Conservation (phyloP, 208 protist genomes). For the Lotmaria passim region DNA sequence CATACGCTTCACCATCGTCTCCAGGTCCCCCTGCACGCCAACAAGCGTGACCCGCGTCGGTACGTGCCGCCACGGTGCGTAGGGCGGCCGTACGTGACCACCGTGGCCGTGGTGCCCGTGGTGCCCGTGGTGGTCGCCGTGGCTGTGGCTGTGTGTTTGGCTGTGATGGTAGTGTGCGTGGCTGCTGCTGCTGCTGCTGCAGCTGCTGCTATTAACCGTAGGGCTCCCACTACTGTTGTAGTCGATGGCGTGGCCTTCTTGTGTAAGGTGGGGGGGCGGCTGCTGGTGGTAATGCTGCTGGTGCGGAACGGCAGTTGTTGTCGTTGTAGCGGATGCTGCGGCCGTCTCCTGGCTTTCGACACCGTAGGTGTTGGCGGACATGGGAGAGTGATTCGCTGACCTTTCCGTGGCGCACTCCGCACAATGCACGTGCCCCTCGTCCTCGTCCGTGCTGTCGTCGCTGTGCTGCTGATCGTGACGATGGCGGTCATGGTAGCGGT, state of each 20-base stretch:
- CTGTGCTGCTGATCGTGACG: background rate
- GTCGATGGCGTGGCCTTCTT: too few relatives aligned
- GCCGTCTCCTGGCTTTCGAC: background rate
- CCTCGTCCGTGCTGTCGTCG: background rate
- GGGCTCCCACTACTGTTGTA: background rate
- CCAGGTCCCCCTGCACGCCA: slow-evolving; percentile 5
- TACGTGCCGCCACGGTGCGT: slow-evolving; percentile 4
- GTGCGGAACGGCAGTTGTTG: background rate
- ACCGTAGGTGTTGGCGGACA: slow-evolving; percentile 12
- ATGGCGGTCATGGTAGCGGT: background rate
- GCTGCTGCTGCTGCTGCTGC: background rate
- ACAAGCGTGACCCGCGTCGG: slow-evolving; percentile 22
- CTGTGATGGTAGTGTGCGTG: background rate
- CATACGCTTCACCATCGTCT: slow-evolving; percentile 26
- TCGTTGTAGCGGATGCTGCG: too few relatives aligned
- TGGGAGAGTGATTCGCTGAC: slow-evolving; percentile 8
- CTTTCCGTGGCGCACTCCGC: slow-evolving; percentile 1
- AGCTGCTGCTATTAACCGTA: background rate
- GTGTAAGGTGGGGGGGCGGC: background rate
- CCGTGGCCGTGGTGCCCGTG: background rate
- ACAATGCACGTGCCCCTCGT: background rate
- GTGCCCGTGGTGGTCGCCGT: background rate
- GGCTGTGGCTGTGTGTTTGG: background rate
- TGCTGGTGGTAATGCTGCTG: background rate
- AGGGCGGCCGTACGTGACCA: slow-evolving; percentile 1